Percentiles rank a stretch among this genome's conserved stretches.
Conservation (phyloP, 2,329 filamentous ascomycete genomes). For the Beauveria caledonica region DNA sequence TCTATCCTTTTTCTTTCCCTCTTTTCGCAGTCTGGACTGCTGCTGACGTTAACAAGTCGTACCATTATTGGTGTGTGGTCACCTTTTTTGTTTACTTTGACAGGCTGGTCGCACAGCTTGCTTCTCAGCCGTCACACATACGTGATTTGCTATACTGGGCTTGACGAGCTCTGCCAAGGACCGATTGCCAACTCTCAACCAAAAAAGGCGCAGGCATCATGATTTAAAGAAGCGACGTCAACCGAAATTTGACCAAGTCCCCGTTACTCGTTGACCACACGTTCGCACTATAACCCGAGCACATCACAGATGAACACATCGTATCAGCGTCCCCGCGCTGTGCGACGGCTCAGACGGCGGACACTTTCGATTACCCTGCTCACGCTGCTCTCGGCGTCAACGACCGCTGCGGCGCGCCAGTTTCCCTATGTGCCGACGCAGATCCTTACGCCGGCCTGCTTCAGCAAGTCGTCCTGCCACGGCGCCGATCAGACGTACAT, state of each 20-base stretch:
- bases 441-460: conserved; percentile 49
- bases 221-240: not conserved
- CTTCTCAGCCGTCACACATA: not conserved
- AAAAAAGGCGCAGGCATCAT: not conserved
- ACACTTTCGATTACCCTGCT: not conserved
- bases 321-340: not conserved
- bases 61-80: not conserved
- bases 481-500: conserved; percentile 55
- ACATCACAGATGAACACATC: conserved; percentile 2
- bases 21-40: not conserved
- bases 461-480: conserved; percentile 32
- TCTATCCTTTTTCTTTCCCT: not conserved
- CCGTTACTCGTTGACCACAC: not conserved
- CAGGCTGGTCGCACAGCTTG: not conserved
- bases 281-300: not conserved
- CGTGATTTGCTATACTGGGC: not conserved
- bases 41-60: not conserved
- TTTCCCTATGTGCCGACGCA: conserved; percentile 74
- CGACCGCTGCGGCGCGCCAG: conserved; percentile 29
- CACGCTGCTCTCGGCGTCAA: not conserved
- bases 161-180: not conserved
- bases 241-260: not conserved
- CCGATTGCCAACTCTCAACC: not conserved
- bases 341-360: not conserved
- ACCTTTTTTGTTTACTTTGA: not conserved